Base-by-base conservation (phyloP, 495 filamentous ascomycete genomes). In the Hyaloscypha finlandica region DNA sequence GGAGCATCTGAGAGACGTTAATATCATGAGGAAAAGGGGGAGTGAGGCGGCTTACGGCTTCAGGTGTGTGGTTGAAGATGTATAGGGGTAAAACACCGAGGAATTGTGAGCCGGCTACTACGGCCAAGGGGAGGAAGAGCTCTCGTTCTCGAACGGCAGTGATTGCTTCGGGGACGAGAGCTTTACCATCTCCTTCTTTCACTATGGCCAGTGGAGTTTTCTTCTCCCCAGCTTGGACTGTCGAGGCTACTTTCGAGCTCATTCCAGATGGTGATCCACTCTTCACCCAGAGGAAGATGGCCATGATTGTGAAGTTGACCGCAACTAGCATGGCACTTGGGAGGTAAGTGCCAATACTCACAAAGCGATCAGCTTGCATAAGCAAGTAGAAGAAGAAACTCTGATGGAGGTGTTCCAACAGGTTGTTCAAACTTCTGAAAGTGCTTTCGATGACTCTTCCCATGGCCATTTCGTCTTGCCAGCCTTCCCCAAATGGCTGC, bases 331-430 rank as follows among this genome's bases (percentile, higher is more conserved):
- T 98, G 8, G 94, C 95, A 76, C 93, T 96, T 5, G 96, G 95
- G 6, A 99, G 81, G 73, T 99, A 99, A 1, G 95, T 99, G 22
- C 95, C 95, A 67, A 99, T 99, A 76, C 94, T 97, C 63, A 98
- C 96, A 76, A 98, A 99, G 8, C 93, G 86, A 61, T 95, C 89
- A 20, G 88, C 83, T 62, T 92, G 89, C 85, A 99, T 93, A 20
- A 99, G 85, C 30, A 99, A 80, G 76, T 99, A 99, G 80, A 99
- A 98, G 83, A 99, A 99, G 83, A 98, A 99, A 74, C 92, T 97
- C 81, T 99, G 95, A 74, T 99, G 95, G 67, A 99, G 86, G 76
- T 98, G 93, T 78, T 99, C 95, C 19, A 99, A 84, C 61, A 99
- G 78, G 74, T 99, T 99, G 78, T 99, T 99, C 76, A 99, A 79